A percentile compares a stretch with the other conserved stretches of the same genome.
Evolutionary conservation across 2,329 filamentous ascomycete genomes (phyloP).

Genomic region (Thermomyces lanuginosus): DNA sequence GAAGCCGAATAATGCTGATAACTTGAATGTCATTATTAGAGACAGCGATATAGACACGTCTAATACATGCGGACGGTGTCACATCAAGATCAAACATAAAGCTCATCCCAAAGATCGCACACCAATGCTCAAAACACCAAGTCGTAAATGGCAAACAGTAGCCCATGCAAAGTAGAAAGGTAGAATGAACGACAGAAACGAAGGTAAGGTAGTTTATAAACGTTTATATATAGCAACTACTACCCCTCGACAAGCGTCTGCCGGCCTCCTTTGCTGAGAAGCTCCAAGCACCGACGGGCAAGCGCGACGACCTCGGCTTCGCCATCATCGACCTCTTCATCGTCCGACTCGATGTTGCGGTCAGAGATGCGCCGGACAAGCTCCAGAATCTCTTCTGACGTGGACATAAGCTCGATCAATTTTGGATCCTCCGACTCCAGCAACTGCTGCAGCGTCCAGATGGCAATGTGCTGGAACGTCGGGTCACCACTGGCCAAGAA

Average conservation of each 20-base stretch:
- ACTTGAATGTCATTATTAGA: too few relatives aligned
- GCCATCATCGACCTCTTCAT: constrained; percentile 73
- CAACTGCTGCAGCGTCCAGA: constrained; percentile 91
- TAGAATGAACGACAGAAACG: constrained; percentile 4
- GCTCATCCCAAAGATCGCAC: constrained; percentile 13
- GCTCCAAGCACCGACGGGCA: constrained; percentile 75
- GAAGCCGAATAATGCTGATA: too few relatives aligned
- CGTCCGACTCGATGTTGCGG: constrained; percentile 71
- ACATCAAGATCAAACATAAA: constrained; percentile 1
- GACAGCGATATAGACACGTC: too few relatives aligned
- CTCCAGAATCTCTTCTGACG: constrained; percentile 77
- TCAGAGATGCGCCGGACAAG: constrained; percentile 87
- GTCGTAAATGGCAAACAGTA: too few relatives aligned
- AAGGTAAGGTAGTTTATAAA: too few relatives aligned
- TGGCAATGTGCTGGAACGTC: constrained; percentile 97
- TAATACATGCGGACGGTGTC: too few relatives aligned
- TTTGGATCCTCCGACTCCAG: constrained; percentile 87
- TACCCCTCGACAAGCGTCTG: constrained; percentile 63
- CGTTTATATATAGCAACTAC: constrained; percentile 8
- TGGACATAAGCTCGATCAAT: constrained; percentile 73
- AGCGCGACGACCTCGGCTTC: constrained; percentile 86
- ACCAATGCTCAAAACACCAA: constrained; percentile 17
- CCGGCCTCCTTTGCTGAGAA: constrained; percentile 64
- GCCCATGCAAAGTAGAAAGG: too few relatives aligned
- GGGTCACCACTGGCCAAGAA: constrained; percentile 90